phyloP scores from a whole-genome alignment of 2,329 filamentous ascomycete genomes.

The Aureobasidium mangrovei region DNA sequence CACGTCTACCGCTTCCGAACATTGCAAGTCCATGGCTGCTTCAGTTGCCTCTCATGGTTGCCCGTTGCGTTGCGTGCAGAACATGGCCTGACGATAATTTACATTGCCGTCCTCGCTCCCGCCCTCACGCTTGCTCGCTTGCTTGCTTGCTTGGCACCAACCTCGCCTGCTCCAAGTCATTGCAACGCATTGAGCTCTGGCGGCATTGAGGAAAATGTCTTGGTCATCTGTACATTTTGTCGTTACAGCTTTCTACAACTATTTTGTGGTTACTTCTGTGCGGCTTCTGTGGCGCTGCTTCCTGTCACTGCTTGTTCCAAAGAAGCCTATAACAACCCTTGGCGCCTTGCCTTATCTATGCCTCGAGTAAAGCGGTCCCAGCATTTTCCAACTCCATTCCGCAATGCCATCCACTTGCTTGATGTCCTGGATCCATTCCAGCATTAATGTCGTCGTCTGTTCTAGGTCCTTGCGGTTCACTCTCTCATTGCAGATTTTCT shows the following conservation, averaged over 20 bases:
- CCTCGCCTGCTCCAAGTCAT: not conserved
- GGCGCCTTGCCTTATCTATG: not conserved
- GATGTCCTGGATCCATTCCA: slow-evolving; percentile 53
- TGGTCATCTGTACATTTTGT: too few relatives aligned
- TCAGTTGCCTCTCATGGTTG: not conserved
- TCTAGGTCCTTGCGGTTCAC: slow-evolving; percentile 42
- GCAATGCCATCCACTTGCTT: slow-evolving; percentile 47
- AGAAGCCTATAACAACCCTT: not conserved
- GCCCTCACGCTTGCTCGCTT: not conserved
- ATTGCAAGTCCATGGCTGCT: slow-evolving; percentile 19
- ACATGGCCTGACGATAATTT: not conserved
- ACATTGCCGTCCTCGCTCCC: not conserved
- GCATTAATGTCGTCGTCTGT: slow-evolving; percentile 43
- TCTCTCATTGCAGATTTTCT: slow-evolving; percentile 41
- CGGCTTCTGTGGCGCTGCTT: too few relatives aligned
- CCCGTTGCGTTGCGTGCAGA: not conserved
- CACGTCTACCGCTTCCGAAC: slow-evolving; percentile 25
- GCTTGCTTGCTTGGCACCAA: not conserved
- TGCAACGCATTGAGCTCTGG: not conserved
- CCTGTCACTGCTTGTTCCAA: not conserved
- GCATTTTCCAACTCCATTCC: slow-evolving; percentile 47
- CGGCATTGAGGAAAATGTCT: not conserved
- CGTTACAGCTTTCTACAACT: too few relatives aligned
- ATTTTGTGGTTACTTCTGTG: too few relatives aligned
- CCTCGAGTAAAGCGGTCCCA: slow-evolving; percentile 35